Conservation (phyloP, 495 filamentous ascomycete species). For the Trichoderma erinaceum region DNA sequence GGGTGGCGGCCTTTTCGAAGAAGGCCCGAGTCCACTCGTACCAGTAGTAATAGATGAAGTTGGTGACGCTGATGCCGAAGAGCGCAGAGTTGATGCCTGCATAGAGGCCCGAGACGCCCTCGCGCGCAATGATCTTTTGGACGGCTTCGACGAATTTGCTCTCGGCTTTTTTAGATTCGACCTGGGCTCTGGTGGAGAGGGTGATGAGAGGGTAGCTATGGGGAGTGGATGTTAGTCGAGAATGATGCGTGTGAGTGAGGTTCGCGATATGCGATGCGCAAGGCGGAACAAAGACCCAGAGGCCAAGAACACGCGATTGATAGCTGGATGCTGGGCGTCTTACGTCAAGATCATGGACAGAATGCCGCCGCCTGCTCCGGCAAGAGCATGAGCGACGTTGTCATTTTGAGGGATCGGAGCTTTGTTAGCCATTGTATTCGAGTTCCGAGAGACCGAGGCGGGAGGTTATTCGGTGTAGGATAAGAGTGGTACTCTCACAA, state of each 20-base stretch:
- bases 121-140: slow-evolving; percentile 80
- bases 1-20: slow-evolving; percentile 75
- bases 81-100: slow-evolving; percentile 83
- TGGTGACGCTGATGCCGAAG: slow-evolving; percentile 96
- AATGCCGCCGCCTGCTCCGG: slow-evolving; percentile 84
- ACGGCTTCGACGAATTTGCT: slow-evolving; percentile 74
- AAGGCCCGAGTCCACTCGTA: slow-evolving; percentile 93
- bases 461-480: neutral
- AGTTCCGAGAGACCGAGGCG: neutral
- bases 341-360: slow-evolving; percentile 94
- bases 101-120: slow-evolving; percentile 83
- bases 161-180: slow-evolving; percentile 89
- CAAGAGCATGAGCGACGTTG: slow-evolving; percentile 84
- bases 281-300: neutral
- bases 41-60: slow-evolving; percentile 99
- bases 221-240: slow-evolving; percentile 9
- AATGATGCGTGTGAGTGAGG: neutral
- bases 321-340: slow-evolving; percentile 22
- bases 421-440: slow-evolving; percentile 33
- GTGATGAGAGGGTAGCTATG: slow-evolving; percentile 90
- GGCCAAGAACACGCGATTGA: neutral
- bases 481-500: neutral
- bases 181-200: slow-evolving; percentile 93
- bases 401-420: slow-evolving; percentile 64
- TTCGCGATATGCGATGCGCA: neutral